A percentile compares a stretch with the other conserved stretches of the same genome.
Conservation (phyloP, 768 basidiomycete species). For the Mycena vulgaris region DNA sequence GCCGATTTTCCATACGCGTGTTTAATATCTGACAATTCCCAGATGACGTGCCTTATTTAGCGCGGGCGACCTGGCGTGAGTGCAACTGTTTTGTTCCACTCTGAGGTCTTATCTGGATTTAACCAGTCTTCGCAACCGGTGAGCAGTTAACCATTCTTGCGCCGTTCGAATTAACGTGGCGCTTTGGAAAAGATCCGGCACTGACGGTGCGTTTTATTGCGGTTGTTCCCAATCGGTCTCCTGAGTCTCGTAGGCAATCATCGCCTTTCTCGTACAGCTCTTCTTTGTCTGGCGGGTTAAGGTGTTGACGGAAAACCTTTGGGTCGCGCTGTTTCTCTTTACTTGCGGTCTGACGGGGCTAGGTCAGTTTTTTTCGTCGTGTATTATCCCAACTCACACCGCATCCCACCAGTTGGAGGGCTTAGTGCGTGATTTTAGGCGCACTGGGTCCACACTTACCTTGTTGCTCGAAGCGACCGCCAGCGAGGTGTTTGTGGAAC, state of each 20-base stretch:
- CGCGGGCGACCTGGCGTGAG: conserved; percentile 45
- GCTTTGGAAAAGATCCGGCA: conserved; percentile 23
- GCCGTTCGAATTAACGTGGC: background rate
- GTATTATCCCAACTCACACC: background rate
- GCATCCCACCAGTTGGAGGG: conserved; percentile 31
- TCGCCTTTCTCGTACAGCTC: conserved; percentile 37
- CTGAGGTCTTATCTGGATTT: background rate
- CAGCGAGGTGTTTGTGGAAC: conserved; percentile 34
- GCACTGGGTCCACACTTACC: conserved; percentile 1
- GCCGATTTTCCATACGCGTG: background rate
- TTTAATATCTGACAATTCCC: background rate
- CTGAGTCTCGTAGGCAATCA: conserved; percentile 24
- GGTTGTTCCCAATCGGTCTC: background rate
- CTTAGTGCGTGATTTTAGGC: conserved; percentile 1
- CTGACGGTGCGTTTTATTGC: conserved; percentile 28
- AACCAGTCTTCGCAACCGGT: conserved; percentile 31
- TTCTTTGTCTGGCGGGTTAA: conserved; percentile 39
- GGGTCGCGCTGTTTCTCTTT: conserved; percentile 17
- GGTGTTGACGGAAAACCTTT: conserved; percentile 24
- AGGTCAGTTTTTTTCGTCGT: background rate
- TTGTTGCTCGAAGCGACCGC: conserved; percentile 39
- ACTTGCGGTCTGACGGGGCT: conserved; percentile 18
- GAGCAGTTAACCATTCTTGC: background rate
- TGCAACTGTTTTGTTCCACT: background rate
- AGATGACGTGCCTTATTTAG: conserved; percentile 46